Conservation (phyloP, 805 yeast genomes). For the Wickerhamomyces ciferrii region DNA sequence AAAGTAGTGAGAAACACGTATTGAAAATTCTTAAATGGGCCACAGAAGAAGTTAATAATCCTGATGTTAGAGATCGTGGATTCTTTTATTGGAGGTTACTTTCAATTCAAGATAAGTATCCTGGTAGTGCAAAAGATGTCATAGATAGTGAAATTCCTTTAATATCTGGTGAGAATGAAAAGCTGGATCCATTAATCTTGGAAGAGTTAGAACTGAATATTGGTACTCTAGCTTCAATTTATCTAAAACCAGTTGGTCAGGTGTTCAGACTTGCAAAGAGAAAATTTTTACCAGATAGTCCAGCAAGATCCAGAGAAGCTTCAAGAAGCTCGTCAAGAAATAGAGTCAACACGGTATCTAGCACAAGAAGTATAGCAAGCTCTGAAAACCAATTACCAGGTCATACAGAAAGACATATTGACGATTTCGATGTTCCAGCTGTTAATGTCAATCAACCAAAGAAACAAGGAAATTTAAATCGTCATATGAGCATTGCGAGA, state of each 20-base stretch:
- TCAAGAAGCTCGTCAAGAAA: conserved; percentile 8
- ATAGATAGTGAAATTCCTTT: conserved; percentile 57
- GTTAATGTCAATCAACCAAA: conserved; percentile 29
- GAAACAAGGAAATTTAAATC: conserved; percentile 26
- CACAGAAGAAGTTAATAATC: conserved; percentile 72
- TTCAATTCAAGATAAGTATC: conserved; percentile 38
- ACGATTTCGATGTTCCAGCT: conserved; percentile 34
- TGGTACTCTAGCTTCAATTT: conserved; percentile 79
- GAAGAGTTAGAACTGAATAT: conserved; percentile 81
- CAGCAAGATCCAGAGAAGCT: conserved; percentile 33
- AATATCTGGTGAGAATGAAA: conserved; percentile 62
- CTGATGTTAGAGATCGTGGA: conserved; percentile 84
- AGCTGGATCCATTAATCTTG: conserved; percentile 59
- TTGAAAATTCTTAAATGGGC: conserved; percentile 57
- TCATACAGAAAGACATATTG: conserved; percentile 22
- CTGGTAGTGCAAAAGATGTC: conserved; percentile 42
- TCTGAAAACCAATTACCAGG: conserved; percentile 6
- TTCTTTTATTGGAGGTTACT: conserved; percentile 81
- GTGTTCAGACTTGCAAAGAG: conserved; percentile 66
- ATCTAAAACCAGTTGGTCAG: conserved; percentile 76
- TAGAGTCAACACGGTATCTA: neutral
- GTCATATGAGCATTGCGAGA: conserved; percentile 25
- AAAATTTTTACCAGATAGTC: conserved; percentile 43
- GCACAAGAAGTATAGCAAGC: conserved; percentile 3
- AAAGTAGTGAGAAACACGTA: conserved; percentile 49